Percentiles rank a stretch among this genome's conserved stretches.
Evolutionary conservation across 495 filamentous ascomycete genomes (phyloP).

Genomic region (Durotheca rogersii): DNA sequence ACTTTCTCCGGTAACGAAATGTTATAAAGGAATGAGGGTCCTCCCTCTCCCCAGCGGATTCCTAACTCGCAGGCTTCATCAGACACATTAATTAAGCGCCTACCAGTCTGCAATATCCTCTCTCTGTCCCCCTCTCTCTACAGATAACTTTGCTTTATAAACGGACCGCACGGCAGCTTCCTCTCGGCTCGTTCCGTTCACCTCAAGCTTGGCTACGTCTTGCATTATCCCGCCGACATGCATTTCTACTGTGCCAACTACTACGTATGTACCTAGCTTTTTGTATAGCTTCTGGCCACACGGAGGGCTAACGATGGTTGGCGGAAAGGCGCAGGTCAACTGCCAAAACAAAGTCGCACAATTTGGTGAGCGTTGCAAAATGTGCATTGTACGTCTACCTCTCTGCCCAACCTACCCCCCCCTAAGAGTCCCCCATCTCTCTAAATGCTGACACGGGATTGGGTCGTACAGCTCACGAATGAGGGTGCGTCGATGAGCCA

Average conservation of each 20-base stretch:
- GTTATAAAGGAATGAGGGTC: no score
- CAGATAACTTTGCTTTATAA: no score
- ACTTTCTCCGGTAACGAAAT: no score
- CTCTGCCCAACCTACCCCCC: background rate
- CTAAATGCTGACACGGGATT: no score
- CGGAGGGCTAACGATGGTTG: slow-evolving; percentile 9
- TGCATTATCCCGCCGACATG: slow-evolving; percentile 32
- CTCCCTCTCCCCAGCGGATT: no score
- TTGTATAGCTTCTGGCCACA: background rate
- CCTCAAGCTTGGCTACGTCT: no score
- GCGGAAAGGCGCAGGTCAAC: slow-evolving; percentile 44
- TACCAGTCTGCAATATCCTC: no score
- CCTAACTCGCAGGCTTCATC: no score
- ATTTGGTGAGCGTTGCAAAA: slow-evolving; percentile 49
- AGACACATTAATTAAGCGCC: no score
- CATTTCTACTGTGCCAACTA: slow-evolving; percentile 56
- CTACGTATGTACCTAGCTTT: slow-evolving; percentile 41
- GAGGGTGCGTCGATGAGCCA: slow-evolving; percentile 18
- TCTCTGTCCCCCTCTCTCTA: no score
- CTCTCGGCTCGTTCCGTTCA: no score
- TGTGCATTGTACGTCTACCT: slow-evolving; percentile 42
- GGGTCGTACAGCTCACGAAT: slow-evolving; percentile 28
- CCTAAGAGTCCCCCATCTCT: background rate
- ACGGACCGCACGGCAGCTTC: no score
- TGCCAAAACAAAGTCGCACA: slow-evolving; percentile 48